A percentile compares a stretch with the other conserved stretches of the same genome.
Conservation (phyloP, 345 rosid species). For the Salix koriyanagi region DNA sequence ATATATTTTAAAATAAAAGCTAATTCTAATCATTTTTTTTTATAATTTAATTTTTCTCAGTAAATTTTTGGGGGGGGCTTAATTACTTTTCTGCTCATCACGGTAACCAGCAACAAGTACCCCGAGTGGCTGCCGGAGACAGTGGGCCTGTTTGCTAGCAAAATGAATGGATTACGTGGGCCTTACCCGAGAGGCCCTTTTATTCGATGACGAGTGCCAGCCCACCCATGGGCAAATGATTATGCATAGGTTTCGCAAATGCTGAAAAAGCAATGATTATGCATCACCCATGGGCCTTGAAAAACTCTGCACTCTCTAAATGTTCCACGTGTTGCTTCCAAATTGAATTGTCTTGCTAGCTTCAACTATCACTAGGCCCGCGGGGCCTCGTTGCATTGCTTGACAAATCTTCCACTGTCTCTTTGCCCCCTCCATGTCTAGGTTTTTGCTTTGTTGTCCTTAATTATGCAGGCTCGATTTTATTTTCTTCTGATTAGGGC, state of each 20-base stretch:
- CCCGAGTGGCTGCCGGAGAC: not conserved
- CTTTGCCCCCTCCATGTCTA: not conserved
- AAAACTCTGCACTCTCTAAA: not conserved
- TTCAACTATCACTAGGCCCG: not conserved
- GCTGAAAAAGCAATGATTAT: not conserved
- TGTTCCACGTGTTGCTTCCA: not conserved
- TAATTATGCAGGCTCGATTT: not conserved
- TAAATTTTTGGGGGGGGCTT: no score
- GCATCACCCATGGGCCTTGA: not conserved
- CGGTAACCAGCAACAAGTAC: not conserved
- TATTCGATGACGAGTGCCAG: not conserved
- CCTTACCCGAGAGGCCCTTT: not conserved
- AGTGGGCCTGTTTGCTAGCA: not conserved
- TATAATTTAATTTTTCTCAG: no score
- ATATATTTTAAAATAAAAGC: no score
- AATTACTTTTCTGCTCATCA: no score
- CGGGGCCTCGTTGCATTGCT: not conserved
- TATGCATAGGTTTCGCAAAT: no score
- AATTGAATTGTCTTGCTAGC: not conserved
- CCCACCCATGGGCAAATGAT: not conserved
- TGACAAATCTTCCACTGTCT: not conserved
- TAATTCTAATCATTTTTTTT: no score
- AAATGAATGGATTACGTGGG: not conserved
- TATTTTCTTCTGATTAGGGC: not conserved
- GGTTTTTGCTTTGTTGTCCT: not conserved